Evolutionary conservation across 2,329 filamentous ascomycete genomes (phyloP).

Genomic region (Fusarium algeriense): DNA sequence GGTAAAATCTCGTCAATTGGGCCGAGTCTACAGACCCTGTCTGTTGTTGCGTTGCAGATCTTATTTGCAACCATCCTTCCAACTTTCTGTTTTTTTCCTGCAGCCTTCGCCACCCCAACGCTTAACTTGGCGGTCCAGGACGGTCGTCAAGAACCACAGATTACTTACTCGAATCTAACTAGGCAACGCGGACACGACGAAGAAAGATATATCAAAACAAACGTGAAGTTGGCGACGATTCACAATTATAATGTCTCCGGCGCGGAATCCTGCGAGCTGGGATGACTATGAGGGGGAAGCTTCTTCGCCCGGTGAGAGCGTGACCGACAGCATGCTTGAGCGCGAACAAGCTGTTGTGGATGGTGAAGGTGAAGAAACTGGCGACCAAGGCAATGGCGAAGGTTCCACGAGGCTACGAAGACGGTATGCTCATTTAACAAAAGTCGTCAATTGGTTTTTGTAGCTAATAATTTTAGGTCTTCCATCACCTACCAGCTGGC

Average conservation of each 20-base stretch:
- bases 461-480: slow-evolving; percentile 57
- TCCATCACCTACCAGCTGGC: slow-evolving; percentile 69
- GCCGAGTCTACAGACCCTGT: slow-evolving; percentile 26
- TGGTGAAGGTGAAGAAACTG: slow-evolving; percentile 52
- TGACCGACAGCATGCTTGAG: slow-evolving; percentile 57
- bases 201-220: background rate
- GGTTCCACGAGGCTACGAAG: slow-evolving; percentile 49
- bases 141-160: background rate
- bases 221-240: slow-evolving; percentile 21
- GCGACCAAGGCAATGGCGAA: slow-evolving; percentile 47
- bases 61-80: slow-evolving; percentile 29
- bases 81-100: slow-evolving; percentile 35
- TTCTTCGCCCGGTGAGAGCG: slow-evolving; percentile 59
- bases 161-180: background rate
- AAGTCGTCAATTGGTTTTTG: background rate
- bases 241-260: slow-evolving; percentile 45
- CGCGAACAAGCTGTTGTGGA: slow-evolving; percentile 63
- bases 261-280: slow-evolving; percentile 59
- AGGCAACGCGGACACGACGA: slow-evolving; percentile 7
- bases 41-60: slow-evolving; percentile 19
- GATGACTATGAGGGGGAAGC: slow-evolving; percentile 60
- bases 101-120: slow-evolving; percentile 31
- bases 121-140: slow-evolving; percentile 16
- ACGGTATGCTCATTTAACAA: slow-evolving; percentile 40
- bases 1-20: slow-evolving; percentile 10